Conservation (phyloP, 768 basidiomycete genomes). For the Tricholomella constricta region DNA sequence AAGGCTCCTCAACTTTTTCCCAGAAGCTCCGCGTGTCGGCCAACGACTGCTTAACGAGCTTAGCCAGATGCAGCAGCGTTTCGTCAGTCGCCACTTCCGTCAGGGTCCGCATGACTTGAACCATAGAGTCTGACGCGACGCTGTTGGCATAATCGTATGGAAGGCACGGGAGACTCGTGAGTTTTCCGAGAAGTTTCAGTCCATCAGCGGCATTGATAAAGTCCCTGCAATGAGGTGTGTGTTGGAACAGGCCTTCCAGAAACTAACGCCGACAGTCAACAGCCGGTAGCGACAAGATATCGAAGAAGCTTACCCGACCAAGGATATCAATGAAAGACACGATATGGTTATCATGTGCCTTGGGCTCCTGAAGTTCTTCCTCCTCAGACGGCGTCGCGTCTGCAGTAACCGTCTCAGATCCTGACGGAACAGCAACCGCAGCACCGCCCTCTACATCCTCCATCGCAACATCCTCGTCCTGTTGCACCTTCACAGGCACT, state of each 20-base stretch:
- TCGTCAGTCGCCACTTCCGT: constrained; percentile 82
- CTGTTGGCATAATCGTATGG: constrained; percentile 89
- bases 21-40: constrained; percentile 73
- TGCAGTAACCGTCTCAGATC: constrained; percentile 11
- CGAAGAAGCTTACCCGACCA: constrained; percentile 57
- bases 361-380: constrained; percentile 30
- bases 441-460: constrained; percentile 37
- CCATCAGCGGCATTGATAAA: constrained; percentile 79
- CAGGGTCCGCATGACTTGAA: constrained; percentile 87
- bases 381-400: constrained; percentile 22
- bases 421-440: constrained; percentile 17
- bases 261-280: constrained; percentile 53
- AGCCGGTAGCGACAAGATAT: neutral
- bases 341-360: constrained; percentile 72
- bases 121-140: constrained; percentile 82
- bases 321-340: constrained; percentile 81
- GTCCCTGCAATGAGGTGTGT: constrained; percentile 85
- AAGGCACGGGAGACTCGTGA: constrained; percentile 82
- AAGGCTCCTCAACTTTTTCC: constrained; percentile 50
- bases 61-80: constrained; percentile 69
- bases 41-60: constrained; percentile 70
- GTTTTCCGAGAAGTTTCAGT: constrained; percentile 69
- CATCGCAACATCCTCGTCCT: constrained; percentile 49
- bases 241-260: constrained; percentile 93
- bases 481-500: constrained; percentile 3